phyloP scores from a whole-genome alignment of 768 basidiomycete species.

The Hypholoma sublateritium region DNA sequence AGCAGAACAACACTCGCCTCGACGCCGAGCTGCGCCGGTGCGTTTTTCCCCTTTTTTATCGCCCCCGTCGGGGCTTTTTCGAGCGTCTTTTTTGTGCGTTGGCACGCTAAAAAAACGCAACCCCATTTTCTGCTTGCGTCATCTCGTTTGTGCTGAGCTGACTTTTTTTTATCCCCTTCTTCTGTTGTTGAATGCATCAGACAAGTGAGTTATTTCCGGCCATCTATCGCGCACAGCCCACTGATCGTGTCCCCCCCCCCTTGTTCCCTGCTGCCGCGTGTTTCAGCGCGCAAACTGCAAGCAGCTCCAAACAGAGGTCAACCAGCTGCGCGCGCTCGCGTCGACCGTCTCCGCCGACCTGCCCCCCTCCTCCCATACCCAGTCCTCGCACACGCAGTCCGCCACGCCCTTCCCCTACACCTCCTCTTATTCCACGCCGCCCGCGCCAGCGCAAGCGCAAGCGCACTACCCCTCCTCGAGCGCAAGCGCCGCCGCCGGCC shows the following conservation, averaged over 20 bases:
- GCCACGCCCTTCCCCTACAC: slow-evolving; percentile 21
- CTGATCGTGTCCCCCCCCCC: too few species aligned
- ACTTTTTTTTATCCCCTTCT: background rate
- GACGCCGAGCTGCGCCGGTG: slow-evolving; percentile 75
- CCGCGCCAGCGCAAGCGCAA: slow-evolving; percentile 29
- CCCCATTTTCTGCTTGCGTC: slow-evolving; percentile 1
- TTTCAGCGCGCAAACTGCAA: slow-evolving; percentile 3
- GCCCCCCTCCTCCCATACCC: slow-evolving; percentile 34
- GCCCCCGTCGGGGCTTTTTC: background rate
- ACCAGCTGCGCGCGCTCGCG: slow-evolving; percentile 49
- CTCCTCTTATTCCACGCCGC: slow-evolving; percentile 31
- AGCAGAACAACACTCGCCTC: slow-evolving; percentile 54
- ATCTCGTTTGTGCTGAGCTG: background rate
- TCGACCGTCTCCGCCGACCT: slow-evolving; percentile 37
- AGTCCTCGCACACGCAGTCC: slow-evolving; percentile 8
- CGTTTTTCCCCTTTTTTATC: slow-evolving; percentile 26
- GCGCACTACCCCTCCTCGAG: too few species aligned
- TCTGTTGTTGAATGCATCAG: slow-evolving; percentile 31
- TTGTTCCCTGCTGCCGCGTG: slow-evolving; percentile 1
- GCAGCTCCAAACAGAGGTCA: slow-evolving; percentile 59
- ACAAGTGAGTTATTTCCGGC: slow-evolving; percentile 50
- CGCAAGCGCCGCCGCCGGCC: slow-evolving; percentile 8
- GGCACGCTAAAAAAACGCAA: too few species aligned
- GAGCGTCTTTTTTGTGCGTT: too few species aligned
- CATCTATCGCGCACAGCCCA: background rate